These are phyloP conservation scores for Curvularia sp. DNA, from an alignment of 2,329 filamentous ascomycete species.

Conservation along the genomic window DNA sequence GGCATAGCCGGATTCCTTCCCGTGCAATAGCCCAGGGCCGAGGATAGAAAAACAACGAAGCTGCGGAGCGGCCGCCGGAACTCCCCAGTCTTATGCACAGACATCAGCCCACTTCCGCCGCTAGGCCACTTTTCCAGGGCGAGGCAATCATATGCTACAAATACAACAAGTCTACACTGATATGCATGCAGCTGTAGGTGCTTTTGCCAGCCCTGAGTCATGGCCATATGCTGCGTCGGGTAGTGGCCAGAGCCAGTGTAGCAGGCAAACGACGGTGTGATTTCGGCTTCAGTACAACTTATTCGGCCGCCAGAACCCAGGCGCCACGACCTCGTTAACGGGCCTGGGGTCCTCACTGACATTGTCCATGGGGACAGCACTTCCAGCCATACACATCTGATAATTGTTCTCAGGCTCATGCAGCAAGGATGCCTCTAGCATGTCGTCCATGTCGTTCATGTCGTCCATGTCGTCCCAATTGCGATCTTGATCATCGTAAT, in stretches of 20 bases:
- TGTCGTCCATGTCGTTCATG: constrained; percentile 5
- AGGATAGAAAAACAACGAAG: constrained; percentile 30
- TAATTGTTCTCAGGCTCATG: background rate
- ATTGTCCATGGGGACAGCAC: background rate
- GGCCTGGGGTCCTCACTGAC: constrained; percentile 8
- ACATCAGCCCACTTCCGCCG: constrained; percentile 9
- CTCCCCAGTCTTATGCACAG: constrained; percentile 20
- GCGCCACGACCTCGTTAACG: constrained; percentile 27
- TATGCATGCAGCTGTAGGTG: background rate
- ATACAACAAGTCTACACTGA: background rate
- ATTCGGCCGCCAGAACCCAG: constrained; percentile 56
- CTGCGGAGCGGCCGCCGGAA: constrained; percentile 10
- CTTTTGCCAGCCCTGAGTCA: background rate
- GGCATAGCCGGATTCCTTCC: constrained; percentile 20
- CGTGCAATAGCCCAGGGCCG: constrained; percentile 29
- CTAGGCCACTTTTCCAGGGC: background rate
- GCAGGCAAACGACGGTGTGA: background rate
- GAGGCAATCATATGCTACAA: background rate
- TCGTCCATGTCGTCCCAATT: constrained; percentile 10
- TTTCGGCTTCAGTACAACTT: constrained; percentile 51
- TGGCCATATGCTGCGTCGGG: background rate
- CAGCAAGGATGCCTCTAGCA: background rate
- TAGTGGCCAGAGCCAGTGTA: constrained; percentile 1
- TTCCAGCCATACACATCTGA: background rate
- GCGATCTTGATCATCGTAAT: background rate